phyloP scores from a whole-genome alignment of 2,329 filamentous ascomycete genomes.

The Ascomycota sp. region DNA sequence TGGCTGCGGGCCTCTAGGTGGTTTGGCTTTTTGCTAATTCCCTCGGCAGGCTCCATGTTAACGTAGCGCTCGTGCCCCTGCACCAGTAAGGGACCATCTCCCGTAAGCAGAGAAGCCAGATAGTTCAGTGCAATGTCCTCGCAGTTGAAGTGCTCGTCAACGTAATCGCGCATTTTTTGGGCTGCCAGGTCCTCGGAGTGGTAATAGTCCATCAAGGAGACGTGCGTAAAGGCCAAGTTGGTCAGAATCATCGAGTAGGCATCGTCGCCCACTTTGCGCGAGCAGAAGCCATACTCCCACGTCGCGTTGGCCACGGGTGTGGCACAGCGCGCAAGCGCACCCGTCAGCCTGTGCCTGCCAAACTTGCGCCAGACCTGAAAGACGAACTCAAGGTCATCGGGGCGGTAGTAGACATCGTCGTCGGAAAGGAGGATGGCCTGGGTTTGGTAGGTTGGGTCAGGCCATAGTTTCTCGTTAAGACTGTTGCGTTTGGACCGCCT shows the following conservation, averaged over 20 bases:
- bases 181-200: constrained; percentile 12
- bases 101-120: constrained; percentile 12
- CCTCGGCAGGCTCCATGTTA: constrained; percentile 10
- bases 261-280: constrained; percentile 4
- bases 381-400: constrained; percentile 16
- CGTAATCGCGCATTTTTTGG: constrained; percentile 13
- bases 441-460: constrained; percentile 14
- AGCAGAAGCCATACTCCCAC: constrained; percentile 14
- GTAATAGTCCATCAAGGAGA: constrained; percentile 17
- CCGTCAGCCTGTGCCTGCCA: constrained; percentile 12
- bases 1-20: constrained; percentile 13
- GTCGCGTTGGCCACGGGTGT: constrained; percentile 6
- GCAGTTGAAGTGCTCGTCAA: constrained; percentile 17
- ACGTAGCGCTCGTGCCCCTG: constrained; percentile 11
- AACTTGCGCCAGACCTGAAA: constrained; percentile 19
- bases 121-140: constrained; percentile 19
- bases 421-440: constrained; percentile 18
- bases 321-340: constrained; percentile 16
- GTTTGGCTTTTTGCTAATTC: constrained; percentile 13
- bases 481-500: constrained; percentile 12
- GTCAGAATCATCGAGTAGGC: constrained; percentile 16
- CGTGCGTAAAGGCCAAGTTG: constrained; percentile 15
- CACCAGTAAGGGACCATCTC: constrained; percentile 13
- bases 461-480: constrained; percentile 16
- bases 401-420: constrained; percentile 18